phyloP scores from a whole-genome alignment of 306 rosid genomes.

The Prunus kanzakura region DNA sequence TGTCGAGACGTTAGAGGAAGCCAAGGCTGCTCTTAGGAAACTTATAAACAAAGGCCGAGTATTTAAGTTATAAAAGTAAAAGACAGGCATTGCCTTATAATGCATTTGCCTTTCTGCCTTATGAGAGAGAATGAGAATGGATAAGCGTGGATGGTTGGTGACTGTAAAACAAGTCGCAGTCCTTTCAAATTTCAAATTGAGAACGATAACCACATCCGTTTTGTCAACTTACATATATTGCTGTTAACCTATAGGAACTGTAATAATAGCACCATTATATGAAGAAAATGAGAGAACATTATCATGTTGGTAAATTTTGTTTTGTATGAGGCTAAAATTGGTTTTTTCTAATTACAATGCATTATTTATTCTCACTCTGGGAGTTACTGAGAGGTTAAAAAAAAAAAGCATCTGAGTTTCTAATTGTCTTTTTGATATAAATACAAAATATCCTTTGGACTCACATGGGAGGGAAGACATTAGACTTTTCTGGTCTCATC shows the following conservation, averaged over 20 bases:
- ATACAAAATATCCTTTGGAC: not conserved
- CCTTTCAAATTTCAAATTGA: too few relatives aligned
- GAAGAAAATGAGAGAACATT: too few relatives aligned
- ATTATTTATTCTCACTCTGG: too few relatives aligned
- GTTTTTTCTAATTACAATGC: too few relatives aligned
- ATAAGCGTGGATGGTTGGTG: slow-evolving; percentile 6
- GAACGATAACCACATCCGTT: not conserved
- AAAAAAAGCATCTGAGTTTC: not conserved
- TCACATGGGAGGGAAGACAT: not conserved
- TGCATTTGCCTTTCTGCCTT: not conserved
- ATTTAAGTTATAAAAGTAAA: slow-evolving; percentile 56
- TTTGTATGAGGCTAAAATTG: too few relatives aligned
- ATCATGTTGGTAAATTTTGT: too few relatives aligned
- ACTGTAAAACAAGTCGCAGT: not conserved
- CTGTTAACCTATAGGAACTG: not conserved
- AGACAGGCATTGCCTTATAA: not conserved
- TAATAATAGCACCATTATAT: not conserved
- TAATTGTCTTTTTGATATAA: not conserved
- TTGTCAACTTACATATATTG: not conserved
- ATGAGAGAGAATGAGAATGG: not conserved
- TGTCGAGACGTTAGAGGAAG: slow-evolving; percentile 90
- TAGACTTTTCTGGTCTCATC: not conserved
- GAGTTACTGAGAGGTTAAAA: too few relatives aligned
- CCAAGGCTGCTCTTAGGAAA: slow-evolving; percentile 89
- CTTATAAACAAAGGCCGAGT: slow-evolving; percentile 66